Conservation (phyloP, 2,329 filamentous ascomycete species). For the Botrytis tulipae region DNA sequence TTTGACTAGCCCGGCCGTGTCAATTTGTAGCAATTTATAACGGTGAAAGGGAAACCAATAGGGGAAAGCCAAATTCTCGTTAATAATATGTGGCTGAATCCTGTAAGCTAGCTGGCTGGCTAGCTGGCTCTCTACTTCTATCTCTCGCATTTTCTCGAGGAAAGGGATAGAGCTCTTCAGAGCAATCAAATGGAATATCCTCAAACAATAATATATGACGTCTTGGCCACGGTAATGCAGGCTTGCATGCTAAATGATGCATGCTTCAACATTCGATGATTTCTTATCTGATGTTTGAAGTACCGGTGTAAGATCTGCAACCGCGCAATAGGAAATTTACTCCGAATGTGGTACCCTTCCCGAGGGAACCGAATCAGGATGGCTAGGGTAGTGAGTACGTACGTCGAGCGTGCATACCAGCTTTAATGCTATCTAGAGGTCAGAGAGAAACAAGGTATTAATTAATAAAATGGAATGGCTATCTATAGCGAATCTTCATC, state of each 20-base stretch:
- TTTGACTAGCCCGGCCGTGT: not conserved
- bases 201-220: not conserved
- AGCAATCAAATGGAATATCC: not conserved
- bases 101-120: not conserved
- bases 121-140: not conserved
- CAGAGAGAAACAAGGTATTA: not conserved
- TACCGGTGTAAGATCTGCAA: slow-evolving; percentile 1
- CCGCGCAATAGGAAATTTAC: not conserved
- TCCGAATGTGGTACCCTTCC: not conserved
- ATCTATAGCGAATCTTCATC: not conserved
- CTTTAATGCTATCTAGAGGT: not conserved
- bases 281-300: slow-evolving; percentile 13
- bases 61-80: not conserved
- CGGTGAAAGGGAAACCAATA: not conserved
- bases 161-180: not conserved
- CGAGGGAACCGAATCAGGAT: not conserved
- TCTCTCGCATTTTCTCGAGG: not conserved
- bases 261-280: slow-evolving; percentile 1
- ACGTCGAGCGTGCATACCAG: not conserved
- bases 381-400: not conserved
- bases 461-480: not conserved
- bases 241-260: not conserved
- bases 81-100: not conserved
- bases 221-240: not conserved
- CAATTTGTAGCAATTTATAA: not conserved